These are phyloP conservation scores for Yamadazyma trypodendri DNA, from an alignment of 1,139 yeast genomes.

Conservation along the genomic window DNA sequence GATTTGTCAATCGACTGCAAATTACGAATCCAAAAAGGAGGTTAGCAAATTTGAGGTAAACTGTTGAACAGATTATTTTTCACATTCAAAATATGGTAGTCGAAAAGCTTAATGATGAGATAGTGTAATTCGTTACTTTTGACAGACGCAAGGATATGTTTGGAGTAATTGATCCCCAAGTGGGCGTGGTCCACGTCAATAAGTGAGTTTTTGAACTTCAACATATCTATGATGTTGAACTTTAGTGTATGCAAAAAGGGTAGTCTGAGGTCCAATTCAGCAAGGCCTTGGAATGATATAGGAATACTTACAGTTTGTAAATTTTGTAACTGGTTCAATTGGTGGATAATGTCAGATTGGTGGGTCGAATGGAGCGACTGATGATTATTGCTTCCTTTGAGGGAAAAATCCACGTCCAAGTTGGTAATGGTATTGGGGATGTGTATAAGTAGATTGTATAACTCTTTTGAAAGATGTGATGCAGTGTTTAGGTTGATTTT, in stretches of 20 bases:
- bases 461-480: constrained; percentile 15
- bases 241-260: constrained; percentile 7
- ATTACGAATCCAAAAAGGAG: not conserved
- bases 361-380: constrained; percentile 3
- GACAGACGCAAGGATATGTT: constrained; percentile 1
- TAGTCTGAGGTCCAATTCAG: constrained; percentile 14
- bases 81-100: constrained; percentile 8
- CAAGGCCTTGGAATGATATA: constrained; percentile 45
- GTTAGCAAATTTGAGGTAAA: constrained; percentile 4
- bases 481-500: constrained; percentile 17
- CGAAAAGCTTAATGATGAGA: constrained; percentile 8
- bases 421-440: constrained; percentile 3
- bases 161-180: constrained; percentile 4
- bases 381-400: constrained; percentile 6
- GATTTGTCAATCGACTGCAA: not conserved
- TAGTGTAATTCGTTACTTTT: constrained; percentile 2
- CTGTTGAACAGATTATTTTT: constrained; percentile 7
- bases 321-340: constrained; percentile 7
- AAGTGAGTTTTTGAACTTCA: constrained; percentile 10
- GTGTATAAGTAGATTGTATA: constrained; percentile 9
- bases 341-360: constrained; percentile 4
- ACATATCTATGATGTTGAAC: constrained; percentile 9
- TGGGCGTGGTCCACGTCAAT: constrained; percentile 8
- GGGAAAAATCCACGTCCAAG: constrained; percentile 8
- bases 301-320: constrained; percentile 9